Base-by-base conservation (phyloP, 176 grass and related monocot species). In the Phoenix roebelenii region DNA sequence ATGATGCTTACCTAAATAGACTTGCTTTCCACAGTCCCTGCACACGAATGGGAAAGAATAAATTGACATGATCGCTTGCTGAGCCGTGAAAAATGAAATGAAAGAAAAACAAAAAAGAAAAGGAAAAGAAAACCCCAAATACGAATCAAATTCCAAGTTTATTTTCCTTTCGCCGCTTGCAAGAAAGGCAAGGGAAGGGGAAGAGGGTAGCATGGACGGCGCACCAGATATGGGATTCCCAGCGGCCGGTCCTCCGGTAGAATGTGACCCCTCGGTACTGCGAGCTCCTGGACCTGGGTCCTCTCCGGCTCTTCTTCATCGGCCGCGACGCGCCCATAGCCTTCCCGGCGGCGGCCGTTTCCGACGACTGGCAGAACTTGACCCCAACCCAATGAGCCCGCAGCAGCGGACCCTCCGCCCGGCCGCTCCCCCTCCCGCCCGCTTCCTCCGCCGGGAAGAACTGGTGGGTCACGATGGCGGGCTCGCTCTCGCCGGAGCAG, bases 21-120 rank as follows among this genome's bases (percentile, higher is more conserved):
- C 92, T 74, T 97, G 92, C 84, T 97, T 97, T 75, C 92, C 92
- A 51, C 92, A 97, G 85, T 97, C 92, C 92, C 92, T 97, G 86
- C 82, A 85, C 77, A 82, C 66, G 59, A 61, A 64, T 25, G 50
- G 71, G 19, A 55, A 30, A 23, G n/a, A 68, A 50, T 57, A 25
- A 54, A 72, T 49, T 51, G 24, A 73, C 49, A 65, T 32, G 57
- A 64, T 57, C 17, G n/a, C 32, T 50, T 30, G 16, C 30, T 23
- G 25, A 16, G 3, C 5, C 51, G 49, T 58, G 72, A 49, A 57
- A 35, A 57, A 16, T 23, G 30, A 15, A 32, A n/a, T 25, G 17
- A 26, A 87, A 80, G 72, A 69, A 72, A 79, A 74, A 66, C 75
- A 76, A 76, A 51, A 53, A 74, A 64, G 72, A 50, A 52, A 68